phyloP scores from a whole-genome alignment of 257 asterid genomes.

The Paraleonurus japonicus region DNA sequence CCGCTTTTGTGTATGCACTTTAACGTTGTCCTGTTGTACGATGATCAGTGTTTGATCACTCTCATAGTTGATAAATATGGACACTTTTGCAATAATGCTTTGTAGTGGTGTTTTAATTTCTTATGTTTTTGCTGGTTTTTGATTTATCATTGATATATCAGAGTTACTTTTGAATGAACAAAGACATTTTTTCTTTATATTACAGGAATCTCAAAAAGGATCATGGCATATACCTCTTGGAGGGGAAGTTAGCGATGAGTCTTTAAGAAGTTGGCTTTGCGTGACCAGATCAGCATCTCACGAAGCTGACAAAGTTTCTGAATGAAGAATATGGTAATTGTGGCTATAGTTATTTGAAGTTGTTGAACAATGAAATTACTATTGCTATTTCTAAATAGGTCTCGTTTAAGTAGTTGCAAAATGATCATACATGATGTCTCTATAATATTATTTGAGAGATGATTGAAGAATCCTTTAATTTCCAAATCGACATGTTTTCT shows the following conservation, averaged over 20 bases:
- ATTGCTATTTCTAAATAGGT: neutral
- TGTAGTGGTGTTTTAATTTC: neutral
- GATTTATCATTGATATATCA: neutral
- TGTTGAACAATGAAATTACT: neutral
- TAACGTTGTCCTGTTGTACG: neutral
- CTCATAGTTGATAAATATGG: neutral
- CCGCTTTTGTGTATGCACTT: neutral
- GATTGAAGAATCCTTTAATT: neutral
- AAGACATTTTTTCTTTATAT: neutral
- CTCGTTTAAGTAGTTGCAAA: neutral
- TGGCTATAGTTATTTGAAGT: neutral
- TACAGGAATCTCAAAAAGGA: slow-evolving; percentile 67
- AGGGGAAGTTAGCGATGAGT: slow-evolving; percentile 58
- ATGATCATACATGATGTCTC: neutral
- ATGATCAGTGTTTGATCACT: neutral
- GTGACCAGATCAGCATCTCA: slow-evolving; percentile 39
- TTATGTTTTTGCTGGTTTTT: neutral
- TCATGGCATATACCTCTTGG: slow-evolving; percentile 89
- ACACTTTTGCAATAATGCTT: neutral
- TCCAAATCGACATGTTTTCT: neutral
- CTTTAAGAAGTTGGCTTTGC: slow-evolving; percentile 75
- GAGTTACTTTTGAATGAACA: neutral
- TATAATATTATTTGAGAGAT: neutral
- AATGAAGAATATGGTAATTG: slow-evolving; percentile 8
- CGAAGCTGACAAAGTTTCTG: slow-evolving; percentile 24